Base-by-base conservation (phyloP, 257 asterid genomes). In the Rehmannia glutinosa region DNA sequence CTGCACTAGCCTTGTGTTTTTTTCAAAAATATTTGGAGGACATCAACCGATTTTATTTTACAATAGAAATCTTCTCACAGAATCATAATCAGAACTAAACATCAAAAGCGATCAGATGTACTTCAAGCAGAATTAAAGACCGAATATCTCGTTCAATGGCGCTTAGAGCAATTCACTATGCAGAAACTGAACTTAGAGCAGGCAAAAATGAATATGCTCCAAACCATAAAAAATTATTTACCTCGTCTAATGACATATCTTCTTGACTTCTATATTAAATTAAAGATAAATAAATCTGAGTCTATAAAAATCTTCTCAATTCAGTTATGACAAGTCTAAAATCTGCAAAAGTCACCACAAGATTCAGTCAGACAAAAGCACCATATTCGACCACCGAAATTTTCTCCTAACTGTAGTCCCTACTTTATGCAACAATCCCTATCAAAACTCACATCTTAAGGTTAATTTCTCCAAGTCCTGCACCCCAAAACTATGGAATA, bases 261-360 rank as follows among this genome's bases (percentile, higher is more conserved):
- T n/a, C n/a, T n/a, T n/a, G n/a, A n/a, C n/a, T n/a, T n/a, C n/a
- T n/a, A n/a, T n/a, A n/a, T n/a, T n/a, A n/a, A n/a, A n/a, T n/a
- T n/a, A n/a, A n/a, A n/a, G n/a, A n/a, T n/a, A n/a, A 16, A 39
- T 21, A 59, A 49, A 36, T 23, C 68, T 45, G 23, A 43, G 64
- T 47, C 41, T 32, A 20, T n/a, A 36, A 62, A 62, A 12, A 47
- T 50, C 54, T 1, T 42, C 8, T 28, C 11, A 62, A 54, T 42
- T 20, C 52, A 59, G 47, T 50, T 23, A 24, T 7, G 36, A 42
- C 16, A 28, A 59, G 53, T 67, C 61, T 8, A 30, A 66, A 43
- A 50, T n/a, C 63, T 15, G 20, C 11, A 42, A 30, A 56, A 49
- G 66, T 24, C 71, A 69, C 56, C 32, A 51, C 27, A 70, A 47